Base-by-base conservation (phyloP, 1,139 yeast genomes). In the Pichia norvegensis region DNA sequence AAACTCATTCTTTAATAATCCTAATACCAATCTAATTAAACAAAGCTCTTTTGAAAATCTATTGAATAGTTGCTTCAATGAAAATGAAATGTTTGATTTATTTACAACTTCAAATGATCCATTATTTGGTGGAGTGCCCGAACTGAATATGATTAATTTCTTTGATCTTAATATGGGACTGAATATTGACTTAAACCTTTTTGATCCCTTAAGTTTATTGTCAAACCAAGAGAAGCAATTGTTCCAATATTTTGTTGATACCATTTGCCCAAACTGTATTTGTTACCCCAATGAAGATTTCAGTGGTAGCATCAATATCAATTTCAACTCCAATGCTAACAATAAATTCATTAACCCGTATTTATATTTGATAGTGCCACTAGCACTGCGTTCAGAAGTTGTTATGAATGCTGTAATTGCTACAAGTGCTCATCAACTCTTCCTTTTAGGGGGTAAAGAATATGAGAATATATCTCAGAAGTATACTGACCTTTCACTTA, bases 211-310 rank as follows among this genome's bases (percentile, higher is more conserved):
- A 21, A 43, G 11, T 20, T 38, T 25, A 19, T 19, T 16, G 17
- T 23, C 40, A 37, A 42, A 22, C 23, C 17, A 38, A 36, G 70
- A 66, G 46, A 47, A 47, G 25, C 50, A 51, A 20, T 52, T 65
- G 19, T 53, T 65, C 38, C 54, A 56, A 14, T 67, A 66, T 49
- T 65, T 67, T 53, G 55, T 64, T 37, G 59, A 61, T 14, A 48
- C 52, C 11, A 66, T 67, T n/a, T 65, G 66, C 20, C 71, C 71
- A 1, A 55, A 58, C 38, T 66, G 70, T 50, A 63, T 67, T 23
- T 66, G 70, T 41, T 66, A 63, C 50, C 60, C 62, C 4, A 43
- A 38, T 36, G 35, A 31, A 16, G 33, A 10, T 19, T 29, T 44
- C 27, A 33, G 10, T 20, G n/a, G 4, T 41, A 31, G 16, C 13